Evolutionary conservation across 2,329 filamentous ascomycete genomes (phyloP).

Genomic region (Trichoderma sp.): DNA sequence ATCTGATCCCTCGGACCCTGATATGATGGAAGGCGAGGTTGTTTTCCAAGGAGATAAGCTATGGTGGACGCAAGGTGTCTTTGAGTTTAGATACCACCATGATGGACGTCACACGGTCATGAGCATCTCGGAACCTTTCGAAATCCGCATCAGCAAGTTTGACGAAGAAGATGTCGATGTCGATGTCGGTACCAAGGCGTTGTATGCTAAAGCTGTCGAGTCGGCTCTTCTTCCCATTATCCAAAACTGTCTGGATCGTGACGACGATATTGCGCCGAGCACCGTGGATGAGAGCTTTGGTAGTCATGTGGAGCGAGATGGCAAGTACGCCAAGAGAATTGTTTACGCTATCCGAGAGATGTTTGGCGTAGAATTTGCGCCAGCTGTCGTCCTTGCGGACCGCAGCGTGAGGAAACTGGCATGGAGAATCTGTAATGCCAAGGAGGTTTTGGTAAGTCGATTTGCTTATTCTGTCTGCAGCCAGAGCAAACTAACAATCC

Average conservation of each 20-base stretch:
- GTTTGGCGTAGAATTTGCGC: slow-evolving; percentile 95
- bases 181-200: slow-evolving; percentile 57
- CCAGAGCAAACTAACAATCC: background rate
- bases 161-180: slow-evolving; percentile 74
- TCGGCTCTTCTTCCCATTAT: slow-evolving; percentile 77
- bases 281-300: slow-evolving; percentile 82
- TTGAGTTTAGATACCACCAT: slow-evolving; percentile 97
- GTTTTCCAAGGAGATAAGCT: slow-evolving; percentile 89
- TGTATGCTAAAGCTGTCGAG: slow-evolving; percentile 72
- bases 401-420: slow-evolving; percentile 87
- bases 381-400: slow-evolving; percentile 88
- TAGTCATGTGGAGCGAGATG: slow-evolving; percentile 77
- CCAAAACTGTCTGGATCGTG: slow-evolving; percentile 88
- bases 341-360: slow-evolving; percentile 95
- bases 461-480: background rate
- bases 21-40: slow-evolving; percentile 77
- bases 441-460: slow-evolving; percentile 62
- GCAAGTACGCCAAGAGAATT: slow-evolving; percentile 85
- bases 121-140: slow-evolving; percentile 90
- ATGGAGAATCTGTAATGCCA: slow-evolving; percentile 94
- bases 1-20: slow-evolving; percentile 54
- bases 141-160: slow-evolving; percentile 80
- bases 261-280: slow-evolving; percentile 85
- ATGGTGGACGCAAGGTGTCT: slow-evolving; percentile 96
- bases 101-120: slow-evolving; percentile 90